phyloP scores from a whole-genome alignment of 192 early-diverging fungal species.

The Backusella luteola region DNA sequence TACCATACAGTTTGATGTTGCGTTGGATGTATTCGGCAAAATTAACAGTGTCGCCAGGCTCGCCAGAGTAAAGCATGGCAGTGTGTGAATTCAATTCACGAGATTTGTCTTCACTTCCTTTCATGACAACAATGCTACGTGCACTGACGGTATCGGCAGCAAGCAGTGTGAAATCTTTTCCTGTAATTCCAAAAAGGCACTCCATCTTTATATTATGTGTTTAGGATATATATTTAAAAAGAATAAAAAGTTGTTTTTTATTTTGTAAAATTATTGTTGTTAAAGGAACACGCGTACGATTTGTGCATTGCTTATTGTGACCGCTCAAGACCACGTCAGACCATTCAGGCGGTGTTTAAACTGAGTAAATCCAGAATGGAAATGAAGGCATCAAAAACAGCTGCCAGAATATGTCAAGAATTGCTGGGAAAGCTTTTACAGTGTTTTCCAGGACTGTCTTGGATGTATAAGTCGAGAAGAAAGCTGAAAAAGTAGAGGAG shows the following conservation, averaged over 20 bases:
- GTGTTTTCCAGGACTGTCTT: no score
- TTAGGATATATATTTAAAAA: background rate
- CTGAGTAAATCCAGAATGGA: no score
- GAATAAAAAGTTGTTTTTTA: conserved; percentile 16
- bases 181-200: conserved; percentile 84
- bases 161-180: conserved; percentile 90
- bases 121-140: conserved; percentile 89
- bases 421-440: no score
- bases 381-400: no score
- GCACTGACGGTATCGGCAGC: conserved; percentile 77
- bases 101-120: conserved; percentile 90
- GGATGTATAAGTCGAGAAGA: no score
- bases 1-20: conserved; percentile 87
- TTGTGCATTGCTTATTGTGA: conserved; percentile 4
- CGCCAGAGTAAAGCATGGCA: conserved; percentile 84
- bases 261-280: background rate
- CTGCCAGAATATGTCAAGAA: no score
- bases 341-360: background rate
- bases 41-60: conserved; percentile 88
- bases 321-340: background rate
- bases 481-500: no score
- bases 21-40: conserved; percentile 96
- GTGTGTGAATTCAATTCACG: conserved; percentile 79
- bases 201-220: conserved; percentile 56
- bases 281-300: conserved; percentile 8